These are phyloP conservation scores for Trichomonas vaginalis DNA, from an alignment of 208 protist genomes.

Conservation along the genomic window DNA sequence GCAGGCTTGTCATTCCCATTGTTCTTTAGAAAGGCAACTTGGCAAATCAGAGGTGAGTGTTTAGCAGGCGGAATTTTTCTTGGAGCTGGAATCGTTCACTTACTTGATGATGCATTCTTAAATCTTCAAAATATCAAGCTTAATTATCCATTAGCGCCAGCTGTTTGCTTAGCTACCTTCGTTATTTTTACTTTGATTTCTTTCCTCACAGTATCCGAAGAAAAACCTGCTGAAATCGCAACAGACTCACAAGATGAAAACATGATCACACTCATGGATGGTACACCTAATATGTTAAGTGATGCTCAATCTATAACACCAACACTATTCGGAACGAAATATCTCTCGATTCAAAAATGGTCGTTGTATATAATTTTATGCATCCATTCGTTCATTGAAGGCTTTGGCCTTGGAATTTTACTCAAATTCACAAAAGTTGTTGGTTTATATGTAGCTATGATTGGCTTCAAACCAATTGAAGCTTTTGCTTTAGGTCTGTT, in stretches of 20 bases:
- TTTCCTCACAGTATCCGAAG: background rate
- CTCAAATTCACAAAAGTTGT: background rate
- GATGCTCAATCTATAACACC: background rate
- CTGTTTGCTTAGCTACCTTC: background rate
- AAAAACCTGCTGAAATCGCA: background rate
- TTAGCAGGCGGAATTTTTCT: background rate
- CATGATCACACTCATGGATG: background rate
- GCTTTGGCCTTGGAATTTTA: background rate
- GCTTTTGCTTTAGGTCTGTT: background rate
- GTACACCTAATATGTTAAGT: background rate
- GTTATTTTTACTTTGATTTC: background rate
- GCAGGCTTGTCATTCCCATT: background rate
- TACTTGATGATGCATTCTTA: background rate
- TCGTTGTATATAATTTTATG: background rate
- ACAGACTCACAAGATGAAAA: background rate
- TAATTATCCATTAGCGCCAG: background rate
- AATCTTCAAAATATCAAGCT: background rate
- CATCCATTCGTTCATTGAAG: background rate
- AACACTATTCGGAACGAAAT: background rate
- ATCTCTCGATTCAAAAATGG: background rate
- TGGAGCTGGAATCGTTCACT: background rate
- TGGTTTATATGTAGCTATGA: background rate
- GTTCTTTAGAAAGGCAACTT: background rate
- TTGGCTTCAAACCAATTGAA: background rate
- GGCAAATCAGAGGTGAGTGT: background rate